Conservation (phyloP, 768 basidiomycete genomes). For the Agrocybe pediades region DNA sequence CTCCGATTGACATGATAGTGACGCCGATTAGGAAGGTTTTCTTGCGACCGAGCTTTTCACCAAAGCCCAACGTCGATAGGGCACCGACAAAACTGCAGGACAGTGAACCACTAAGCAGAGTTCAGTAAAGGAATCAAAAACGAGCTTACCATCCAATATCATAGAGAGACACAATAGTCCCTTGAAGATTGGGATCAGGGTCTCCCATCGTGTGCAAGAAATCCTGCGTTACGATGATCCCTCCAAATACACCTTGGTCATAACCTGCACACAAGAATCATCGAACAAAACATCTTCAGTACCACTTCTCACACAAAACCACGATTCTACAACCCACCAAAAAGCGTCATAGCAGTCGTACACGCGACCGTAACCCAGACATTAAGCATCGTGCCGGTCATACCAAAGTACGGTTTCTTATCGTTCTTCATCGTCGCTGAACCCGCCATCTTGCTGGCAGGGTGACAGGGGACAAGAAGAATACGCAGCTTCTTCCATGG, state of each 20-base stretch:
- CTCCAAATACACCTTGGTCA: constrained; percentile 56
- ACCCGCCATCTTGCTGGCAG: background rate
- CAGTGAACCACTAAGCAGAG: background rate
- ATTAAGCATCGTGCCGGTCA: constrained; percentile 46
- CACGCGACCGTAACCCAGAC: constrained; percentile 52
- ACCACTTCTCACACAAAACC: background rate
- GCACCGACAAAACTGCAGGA: constrained; percentile 44
- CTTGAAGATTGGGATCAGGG: constrained; percentile 44
- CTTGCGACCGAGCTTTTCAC: constrained; percentile 46
- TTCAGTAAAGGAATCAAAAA: background rate
- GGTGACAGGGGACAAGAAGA: background rate
- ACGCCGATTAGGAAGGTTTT: constrained; percentile 52
- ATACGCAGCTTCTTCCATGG: background rate
- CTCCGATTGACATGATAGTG: constrained; percentile 53
- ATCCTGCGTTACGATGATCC: constrained; percentile 48
- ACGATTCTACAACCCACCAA: constrained; percentile 32
- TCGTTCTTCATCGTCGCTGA: background rate
- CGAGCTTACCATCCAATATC: constrained; percentile 47
- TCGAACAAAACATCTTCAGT: background rate
- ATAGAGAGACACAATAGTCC: constrained; percentile 52
- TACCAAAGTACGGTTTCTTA: constrained; percentile 41
- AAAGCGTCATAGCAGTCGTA: constrained; percentile 53
- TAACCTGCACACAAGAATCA: constrained; percentile 33
- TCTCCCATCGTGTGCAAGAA: constrained; percentile 51
- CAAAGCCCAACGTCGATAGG: constrained; percentile 43